Percentiles rank a stretch among this genome's conserved stretches.
phyloP scores from a whole-genome alignment of 495 filamentous ascomycete species.

The Penicillium silybi region DNA sequence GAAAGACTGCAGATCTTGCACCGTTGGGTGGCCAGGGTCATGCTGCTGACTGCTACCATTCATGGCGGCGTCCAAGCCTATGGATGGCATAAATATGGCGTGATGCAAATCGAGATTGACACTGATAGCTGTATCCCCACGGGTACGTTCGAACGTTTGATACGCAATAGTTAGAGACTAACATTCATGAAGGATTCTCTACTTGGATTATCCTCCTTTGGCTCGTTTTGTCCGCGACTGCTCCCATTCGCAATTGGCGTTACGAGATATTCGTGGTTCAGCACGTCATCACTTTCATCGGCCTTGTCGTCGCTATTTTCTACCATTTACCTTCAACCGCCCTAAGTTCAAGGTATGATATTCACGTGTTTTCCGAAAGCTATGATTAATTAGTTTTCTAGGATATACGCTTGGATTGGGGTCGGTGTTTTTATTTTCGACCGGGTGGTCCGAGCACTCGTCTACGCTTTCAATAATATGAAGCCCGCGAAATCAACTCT shows the following conservation, averaged over 20 bases:
- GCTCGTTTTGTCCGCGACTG: neutral
- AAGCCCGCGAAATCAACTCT: neutral
- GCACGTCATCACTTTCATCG: neutral
- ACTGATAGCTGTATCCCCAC: slow-evolving; percentile 7
- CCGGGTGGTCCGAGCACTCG: neutral
- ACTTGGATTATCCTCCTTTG: slow-evolving; percentile 8
- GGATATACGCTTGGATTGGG: slow-evolving; percentile 9
- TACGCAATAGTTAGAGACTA: neutral
- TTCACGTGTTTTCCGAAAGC: neutral
- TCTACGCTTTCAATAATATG: slow-evolving; percentile 3
- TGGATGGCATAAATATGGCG: slow-evolving; percentile 6
- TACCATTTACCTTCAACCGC: slow-evolving; percentile 9
- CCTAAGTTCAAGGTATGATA: slow-evolving; percentile 4
- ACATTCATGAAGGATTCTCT: slow-evolving; percentile 2
- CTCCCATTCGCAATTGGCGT: neutral
- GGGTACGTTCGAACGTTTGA: neutral
- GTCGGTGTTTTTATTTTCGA: slow-evolving; percentile 10
- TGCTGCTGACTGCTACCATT: slow-evolving; percentile 7
- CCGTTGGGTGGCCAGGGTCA: slow-evolving; percentile 10
- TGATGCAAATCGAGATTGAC: slow-evolving; percentile 7
- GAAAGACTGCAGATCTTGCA: slow-evolving; percentile 8
- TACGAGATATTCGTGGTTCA: slow-evolving; percentile 1
- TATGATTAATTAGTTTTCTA: neutral
- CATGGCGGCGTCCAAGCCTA: slow-evolving; percentile 5
- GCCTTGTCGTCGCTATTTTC: slow-evolving; percentile 1